Base-by-base conservation (phyloP, 225 moss, liverwort and hornwort genomes). In the Thuidium tamariscinum region DNA sequence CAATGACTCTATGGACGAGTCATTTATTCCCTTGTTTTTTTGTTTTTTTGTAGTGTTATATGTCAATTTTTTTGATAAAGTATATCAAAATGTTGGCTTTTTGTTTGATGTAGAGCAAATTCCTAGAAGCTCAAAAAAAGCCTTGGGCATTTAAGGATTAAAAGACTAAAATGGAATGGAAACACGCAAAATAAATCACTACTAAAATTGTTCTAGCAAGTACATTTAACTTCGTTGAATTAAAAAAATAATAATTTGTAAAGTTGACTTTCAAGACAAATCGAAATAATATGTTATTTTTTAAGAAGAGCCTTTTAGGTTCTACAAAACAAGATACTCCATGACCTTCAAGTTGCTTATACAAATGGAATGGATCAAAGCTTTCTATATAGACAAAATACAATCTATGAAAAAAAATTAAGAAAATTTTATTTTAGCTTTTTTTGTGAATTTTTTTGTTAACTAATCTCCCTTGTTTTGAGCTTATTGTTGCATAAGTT, bases 381-480 rank as follows among this genome's bases (percentile, higher is more conserved):
- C 4, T 10, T 48, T 2, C 0, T 0, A 48, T 19, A 0, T 32
- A 19, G 1, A 72, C 6, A 73, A 30, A 19, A 30, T 19, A 30
- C 4, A 48, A 30, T 48, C 0, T 19, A 7, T 18, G 4, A 48
- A 0, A 19, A 46, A 29, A 48, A 18, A 17, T 18, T 25, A 9
- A 6, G 1, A 9, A 29, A 27, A 10, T 8, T 18, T 18, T 5
- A 3, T 10, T 37, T 67, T 37, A 37, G 22, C 0, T 18, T 72
- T 62, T 21, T 39, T 46, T 18, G 48, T 19, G 1, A 11, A 42
- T 36, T 8, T 36, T 8, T 69, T 15, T 14, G 2, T 25, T 26
- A 25, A 1, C 0, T 0, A 2, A 2, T 26, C 4, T 70, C 9
- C 9, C 5, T 0, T 0, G 0, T 30, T 29, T 72, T 19, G 30